These are phyloP conservation scores for Powellomyces hirtus DNA, from an alignment of 192 early-diverging fungal species.

Conservation along the genomic window DNA sequence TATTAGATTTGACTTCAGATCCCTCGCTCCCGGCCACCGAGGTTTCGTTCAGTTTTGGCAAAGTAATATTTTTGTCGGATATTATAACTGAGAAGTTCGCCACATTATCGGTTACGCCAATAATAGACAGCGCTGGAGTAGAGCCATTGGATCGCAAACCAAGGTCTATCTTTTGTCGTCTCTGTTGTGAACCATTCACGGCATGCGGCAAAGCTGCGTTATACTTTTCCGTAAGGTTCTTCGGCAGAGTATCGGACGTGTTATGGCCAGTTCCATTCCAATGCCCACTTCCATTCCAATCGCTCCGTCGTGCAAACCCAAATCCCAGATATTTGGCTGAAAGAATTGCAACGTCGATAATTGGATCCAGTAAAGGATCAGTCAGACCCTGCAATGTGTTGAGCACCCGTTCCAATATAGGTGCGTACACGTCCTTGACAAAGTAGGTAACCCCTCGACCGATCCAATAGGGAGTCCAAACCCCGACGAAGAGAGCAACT, in stretches of 20 bases:
- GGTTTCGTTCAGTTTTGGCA: neutral
- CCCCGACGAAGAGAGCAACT: constrained; percentile 64
- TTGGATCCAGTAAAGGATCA: constrained; percentile 71
- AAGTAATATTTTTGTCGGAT: neutral
- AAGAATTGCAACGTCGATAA: constrained; percentile 48
- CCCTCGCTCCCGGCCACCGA: neutral
- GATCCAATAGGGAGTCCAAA: constrained; percentile 73
- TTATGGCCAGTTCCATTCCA: neutral
- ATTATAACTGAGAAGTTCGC: constrained; percentile 18
- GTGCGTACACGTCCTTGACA: constrained; percentile 29
- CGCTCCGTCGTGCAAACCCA: neutral
- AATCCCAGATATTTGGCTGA: constrained; percentile 24
- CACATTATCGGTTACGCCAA: neutral
- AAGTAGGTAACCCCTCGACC: constrained; percentile 48
- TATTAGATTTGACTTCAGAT: neutral
- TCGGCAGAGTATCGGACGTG: neutral
- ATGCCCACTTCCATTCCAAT: neutral
- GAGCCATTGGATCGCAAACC: neutral
- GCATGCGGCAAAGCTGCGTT: constrained; percentile 1
- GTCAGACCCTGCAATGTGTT: constrained; percentile 57
- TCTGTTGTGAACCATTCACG: neutral
- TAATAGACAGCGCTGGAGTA: neutral
- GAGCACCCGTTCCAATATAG: constrained; percentile 21
- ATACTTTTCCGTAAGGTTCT: constrained; percentile 5
- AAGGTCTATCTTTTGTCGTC: neutral